These are phyloP conservation scores for Coprinellus micaceus DNA, from an alignment of 768 basidiomycete species.

Conservation along the genomic window DNA sequence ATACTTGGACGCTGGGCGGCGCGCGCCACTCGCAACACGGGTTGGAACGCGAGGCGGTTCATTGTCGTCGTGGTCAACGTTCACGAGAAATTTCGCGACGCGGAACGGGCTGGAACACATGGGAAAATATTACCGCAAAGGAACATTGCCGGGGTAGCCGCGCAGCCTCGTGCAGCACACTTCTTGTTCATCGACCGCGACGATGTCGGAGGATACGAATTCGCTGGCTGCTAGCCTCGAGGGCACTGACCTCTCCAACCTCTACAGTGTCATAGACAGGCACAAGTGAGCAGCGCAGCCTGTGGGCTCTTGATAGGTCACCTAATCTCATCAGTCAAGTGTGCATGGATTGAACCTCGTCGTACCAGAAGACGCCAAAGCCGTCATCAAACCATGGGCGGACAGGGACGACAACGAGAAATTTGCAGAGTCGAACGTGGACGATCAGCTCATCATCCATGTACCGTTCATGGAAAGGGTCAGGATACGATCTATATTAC, in stretches of 20 bases:
- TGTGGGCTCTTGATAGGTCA: no score
- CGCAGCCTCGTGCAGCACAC: background rate
- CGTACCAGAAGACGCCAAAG: constrained; percentile 77
- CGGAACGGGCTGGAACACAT: background rate
- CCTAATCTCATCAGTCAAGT: constrained; percentile 38
- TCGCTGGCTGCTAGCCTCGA: constrained; percentile 42
- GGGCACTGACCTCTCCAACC: constrained; percentile 48
- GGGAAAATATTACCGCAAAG: background rate
- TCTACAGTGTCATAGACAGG: constrained; percentile 59
- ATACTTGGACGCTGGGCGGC: constrained; percentile 14
- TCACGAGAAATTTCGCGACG: background rate
- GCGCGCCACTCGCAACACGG: constrained; percentile 28
- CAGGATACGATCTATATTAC: constrained; percentile 64
- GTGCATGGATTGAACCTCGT: constrained; percentile 78
- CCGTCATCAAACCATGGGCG: constrained; percentile 79
- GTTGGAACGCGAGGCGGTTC: constrained; percentile 17
- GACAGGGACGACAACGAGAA: constrained; percentile 63
- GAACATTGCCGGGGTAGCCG: background rate
- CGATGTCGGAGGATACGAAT: background rate
- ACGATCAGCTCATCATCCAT: constrained; percentile 86
- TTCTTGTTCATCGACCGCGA: background rate
- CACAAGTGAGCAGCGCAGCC: constrained; percentile 55
- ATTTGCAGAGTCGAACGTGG: constrained; percentile 76
- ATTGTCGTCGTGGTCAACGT: constrained; percentile 1
- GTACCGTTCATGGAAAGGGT: constrained; percentile 80